phyloP scores from a whole-genome alignment of 1,139 yeast species.

The Blastobotrys elegans region DNA sequence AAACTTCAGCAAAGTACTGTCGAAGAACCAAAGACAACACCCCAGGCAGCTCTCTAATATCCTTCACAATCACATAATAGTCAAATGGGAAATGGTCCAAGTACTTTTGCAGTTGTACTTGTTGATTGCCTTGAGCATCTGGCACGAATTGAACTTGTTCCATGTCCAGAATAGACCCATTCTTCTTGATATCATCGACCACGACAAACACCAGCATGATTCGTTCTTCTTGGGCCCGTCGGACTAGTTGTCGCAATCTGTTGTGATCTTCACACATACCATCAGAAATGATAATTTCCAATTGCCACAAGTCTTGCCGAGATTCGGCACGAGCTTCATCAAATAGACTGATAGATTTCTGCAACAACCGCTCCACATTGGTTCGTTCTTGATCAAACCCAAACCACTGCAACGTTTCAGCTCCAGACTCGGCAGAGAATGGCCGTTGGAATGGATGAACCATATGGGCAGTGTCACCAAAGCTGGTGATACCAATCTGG shows the following conservation, averaged over 20 bases:
- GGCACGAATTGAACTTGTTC: slow-evolving; percentile 80
- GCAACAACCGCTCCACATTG: slow-evolving; percentile 69
- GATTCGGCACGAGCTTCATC: slow-evolving; percentile 50
- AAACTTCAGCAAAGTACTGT: slow-evolving; percentile 80
- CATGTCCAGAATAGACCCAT: slow-evolving; percentile 90
- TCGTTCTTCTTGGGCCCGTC: slow-evolving; percentile 86
- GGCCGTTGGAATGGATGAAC: slow-evolving; percentile 89
- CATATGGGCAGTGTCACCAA: slow-evolving; percentile 78
- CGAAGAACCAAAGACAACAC: slow-evolving; percentile 85
- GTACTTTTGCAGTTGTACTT: slow-evolving; percentile 74
- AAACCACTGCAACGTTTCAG: slow-evolving; percentile 80
- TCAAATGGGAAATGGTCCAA: slow-evolving; percentile 96
- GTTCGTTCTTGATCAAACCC: slow-evolving; percentile 87
- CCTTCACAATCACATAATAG: slow-evolving; percentile 87
- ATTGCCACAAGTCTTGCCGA: slow-evolving; percentile 73
- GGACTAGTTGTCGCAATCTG: slow-evolving; percentile 71
- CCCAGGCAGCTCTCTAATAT: slow-evolving; percentile 84
- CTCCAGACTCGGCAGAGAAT: slow-evolving; percentile 78
- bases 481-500: slow-evolving; percentile 81
- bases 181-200: slow-evolving; percentile 68
- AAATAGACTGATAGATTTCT: slow-evolving; percentile 68
- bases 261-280: slow-evolving; percentile 97
- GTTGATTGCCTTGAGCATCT: slow-evolving; percentile 59
- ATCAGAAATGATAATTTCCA: slow-evolving; percentile 88
- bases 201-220: slow-evolving; percentile 95